phyloP scores from a whole-genome alignment of 1,139 yeast species.

The Yamadazyma membranifaciens region DNA sequence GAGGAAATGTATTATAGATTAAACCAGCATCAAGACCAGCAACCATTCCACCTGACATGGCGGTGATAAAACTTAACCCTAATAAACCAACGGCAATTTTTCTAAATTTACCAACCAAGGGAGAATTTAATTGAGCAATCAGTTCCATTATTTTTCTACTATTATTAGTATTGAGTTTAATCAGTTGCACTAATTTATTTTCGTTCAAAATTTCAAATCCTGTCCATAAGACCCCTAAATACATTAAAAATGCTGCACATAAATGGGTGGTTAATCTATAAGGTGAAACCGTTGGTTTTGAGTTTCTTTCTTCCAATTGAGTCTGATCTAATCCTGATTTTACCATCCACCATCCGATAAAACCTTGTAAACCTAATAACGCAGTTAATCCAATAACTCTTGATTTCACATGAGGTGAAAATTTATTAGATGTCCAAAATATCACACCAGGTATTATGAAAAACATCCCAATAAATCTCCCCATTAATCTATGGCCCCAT shows the following conservation, averaged over 20 bases:
- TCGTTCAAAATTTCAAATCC: slow-evolving; percentile 83
- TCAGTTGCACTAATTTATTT: slow-evolving; percentile 49
- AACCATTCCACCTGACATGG: slow-evolving; percentile 96
- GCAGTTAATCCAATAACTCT: slow-evolving; percentile 71
- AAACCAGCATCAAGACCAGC: slow-evolving; percentile 98
- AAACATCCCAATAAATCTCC: slow-evolving; percentile 82
- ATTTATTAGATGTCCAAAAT: slow-evolving; percentile 64
- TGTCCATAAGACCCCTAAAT: slow-evolving; percentile 86
- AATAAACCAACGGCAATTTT: slow-evolving; percentile 54
- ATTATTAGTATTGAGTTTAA: slow-evolving; percentile 37
- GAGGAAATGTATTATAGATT: slow-evolving; percentile 94
- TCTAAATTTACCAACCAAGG: slow-evolving; percentile 59
- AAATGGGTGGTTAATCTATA: slow-evolving; percentile 92
- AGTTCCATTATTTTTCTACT: slow-evolving; percentile 41
- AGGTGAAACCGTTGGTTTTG: slow-evolving; percentile 95
- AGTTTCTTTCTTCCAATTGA: slow-evolving; percentile 72
- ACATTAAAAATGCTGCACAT: slow-evolving; percentile 88
- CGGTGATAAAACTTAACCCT: slow-evolving; percentile 75
- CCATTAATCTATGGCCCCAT: slow-evolving; percentile 94
- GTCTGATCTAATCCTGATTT: slow-evolving; percentile 88
- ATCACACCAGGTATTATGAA: slow-evolving; percentile 84
- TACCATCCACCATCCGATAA: slow-evolving; percentile 99
- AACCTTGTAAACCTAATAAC: slow-evolving; percentile 88
- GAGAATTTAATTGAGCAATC: slow-evolving; percentile 49
- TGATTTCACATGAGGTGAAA: slow-evolving; percentile 68